Percentiles rank a stretch among this genome's conserved stretches.
These are phyloP conservation scores for Mycena amicta DNA, from an alignment of 768 basidiomycete genomes.

Conservation along the genomic window DNA sequence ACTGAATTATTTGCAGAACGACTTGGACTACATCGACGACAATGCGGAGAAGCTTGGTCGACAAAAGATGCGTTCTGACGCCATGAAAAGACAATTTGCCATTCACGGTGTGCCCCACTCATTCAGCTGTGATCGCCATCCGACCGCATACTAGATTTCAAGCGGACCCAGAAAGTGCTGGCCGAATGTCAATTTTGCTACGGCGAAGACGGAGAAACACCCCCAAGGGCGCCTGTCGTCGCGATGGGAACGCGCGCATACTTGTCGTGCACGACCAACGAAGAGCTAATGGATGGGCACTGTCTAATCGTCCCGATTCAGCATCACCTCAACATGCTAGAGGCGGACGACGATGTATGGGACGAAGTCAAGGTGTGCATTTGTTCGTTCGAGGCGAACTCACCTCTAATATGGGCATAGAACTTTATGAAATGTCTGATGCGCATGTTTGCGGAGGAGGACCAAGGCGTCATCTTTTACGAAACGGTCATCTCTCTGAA, in stretches of 20 bases:
- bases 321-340: conserved; percentile 87
- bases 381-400: not conserved
- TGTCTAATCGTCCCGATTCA: conserved; percentile 96
- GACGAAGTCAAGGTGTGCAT: conserved; percentile 87
- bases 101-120: conserved; percentile 66
- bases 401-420: conserved; percentile 32
- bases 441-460: conserved; percentile 90
- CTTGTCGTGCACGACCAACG: conserved; percentile 83
- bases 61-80: conserved; percentile 94
- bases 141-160: conserved; percentile 69
- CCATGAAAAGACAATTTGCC: conserved; percentile 96
- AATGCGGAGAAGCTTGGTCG: conserved; percentile 91
- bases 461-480: conserved; percentile 93
- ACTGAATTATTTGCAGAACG: conserved; percentile 50
- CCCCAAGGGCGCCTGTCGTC: conserved; percentile 84
- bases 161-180: conserved; percentile 88
- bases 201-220: conserved; percentile 81
- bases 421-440: conserved; percentile 92
- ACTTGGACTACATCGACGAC: conserved; percentile 95
- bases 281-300: conserved; percentile 91
- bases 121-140: not conserved
- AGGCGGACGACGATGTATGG: conserved; percentile 97
- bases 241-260: conserved; percentile 91
- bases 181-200: conserved; percentile 88
- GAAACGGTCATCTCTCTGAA: conserved; percentile 90